Evolutionary conservation across 2,329 filamentous ascomycete species (phyloP).

Genomic region (Nectriaceae sp.): DNA sequence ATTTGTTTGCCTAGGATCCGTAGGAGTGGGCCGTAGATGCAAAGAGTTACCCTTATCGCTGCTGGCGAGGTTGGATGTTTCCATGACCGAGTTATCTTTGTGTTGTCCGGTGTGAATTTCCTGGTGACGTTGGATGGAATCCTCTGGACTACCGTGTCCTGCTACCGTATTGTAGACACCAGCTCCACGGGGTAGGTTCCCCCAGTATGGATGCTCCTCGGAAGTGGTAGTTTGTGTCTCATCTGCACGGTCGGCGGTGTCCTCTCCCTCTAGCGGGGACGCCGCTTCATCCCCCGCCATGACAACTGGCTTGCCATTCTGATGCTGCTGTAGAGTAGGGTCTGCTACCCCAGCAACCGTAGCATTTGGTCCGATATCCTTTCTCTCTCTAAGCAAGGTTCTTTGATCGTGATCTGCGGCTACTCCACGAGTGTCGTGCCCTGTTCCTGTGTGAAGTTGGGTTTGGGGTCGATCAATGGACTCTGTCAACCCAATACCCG

Average conservation of each 20-base stretch:
- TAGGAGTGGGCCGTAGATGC: too few relatives aligned
- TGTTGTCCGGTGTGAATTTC: neutral
- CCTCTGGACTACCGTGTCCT: neutral
- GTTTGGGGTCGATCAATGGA: constrained; percentile 2
- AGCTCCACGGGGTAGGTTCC: constrained; percentile 11
- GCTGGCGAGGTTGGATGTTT: too few relatives aligned
- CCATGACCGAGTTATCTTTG: neutral
- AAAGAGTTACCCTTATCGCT: neutral
- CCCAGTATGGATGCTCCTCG: constrained; percentile 22
- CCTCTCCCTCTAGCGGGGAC: too few relatives aligned
- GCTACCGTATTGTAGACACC: constrained; percentile 9
- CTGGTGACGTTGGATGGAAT: constrained; percentile 5
- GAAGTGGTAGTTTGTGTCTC: neutral
- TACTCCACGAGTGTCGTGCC: neutral
- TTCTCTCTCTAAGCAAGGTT: neutral
- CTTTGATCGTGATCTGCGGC: neutral
- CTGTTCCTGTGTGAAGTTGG: neutral
- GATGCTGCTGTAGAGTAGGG: neutral
- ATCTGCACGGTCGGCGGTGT: neutral
- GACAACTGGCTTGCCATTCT: neutral
- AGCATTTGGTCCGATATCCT: constrained; percentile 5
- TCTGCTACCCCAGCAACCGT: constrained; percentile 3
- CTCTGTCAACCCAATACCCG: constrained; percentile 13
- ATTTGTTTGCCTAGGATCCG: constrained; percentile 3
- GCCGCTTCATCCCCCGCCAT: too few relatives aligned